Evolutionary conservation across 73 alveolate genomes (phyloP).

Genomic region (Paramecium primaurelia): DNA sequence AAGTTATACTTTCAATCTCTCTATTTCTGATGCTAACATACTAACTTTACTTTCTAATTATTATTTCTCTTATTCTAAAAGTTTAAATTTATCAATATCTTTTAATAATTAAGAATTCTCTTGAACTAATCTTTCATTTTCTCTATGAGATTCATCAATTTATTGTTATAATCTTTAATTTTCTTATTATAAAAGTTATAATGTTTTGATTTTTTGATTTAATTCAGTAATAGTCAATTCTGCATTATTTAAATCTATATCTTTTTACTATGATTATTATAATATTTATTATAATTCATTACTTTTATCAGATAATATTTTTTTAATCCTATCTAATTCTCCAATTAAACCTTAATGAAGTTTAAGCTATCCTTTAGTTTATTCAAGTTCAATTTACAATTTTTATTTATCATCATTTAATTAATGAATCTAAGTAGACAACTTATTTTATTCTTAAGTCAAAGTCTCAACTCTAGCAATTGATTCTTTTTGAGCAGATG

Average conservation of each 20-base stretch:
- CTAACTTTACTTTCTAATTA: slow-evolving; percentile 5
- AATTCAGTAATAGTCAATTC: neutral
- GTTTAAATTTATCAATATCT: neutral
- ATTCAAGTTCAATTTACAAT: neutral
- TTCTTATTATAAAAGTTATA: neutral
- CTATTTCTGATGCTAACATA: slow-evolving; percentile 33
- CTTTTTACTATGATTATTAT: neutral
- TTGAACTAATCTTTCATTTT: neutral
- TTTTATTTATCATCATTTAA: neutral
- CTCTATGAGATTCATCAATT: neutral
- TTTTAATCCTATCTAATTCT: neutral
- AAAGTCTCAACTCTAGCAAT: neutral
- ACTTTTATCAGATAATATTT: neutral
- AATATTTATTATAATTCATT: neutral
- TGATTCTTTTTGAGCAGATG: slow-evolving; percentile 16
- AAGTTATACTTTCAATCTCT: neutral
- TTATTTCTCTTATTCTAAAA: neutral
- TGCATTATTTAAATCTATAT: neutral
- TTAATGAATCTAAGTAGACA: neutral
- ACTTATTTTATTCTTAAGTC: neutral
- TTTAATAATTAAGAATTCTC: neutral
- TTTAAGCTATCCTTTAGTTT: neutral
- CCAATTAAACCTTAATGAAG: neutral
- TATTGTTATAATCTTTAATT: neutral
- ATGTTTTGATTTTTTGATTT: neutral